Base-by-base conservation (phyloP, 805 yeast genomes). In the Zygoascus biomembranicola region DNA sequence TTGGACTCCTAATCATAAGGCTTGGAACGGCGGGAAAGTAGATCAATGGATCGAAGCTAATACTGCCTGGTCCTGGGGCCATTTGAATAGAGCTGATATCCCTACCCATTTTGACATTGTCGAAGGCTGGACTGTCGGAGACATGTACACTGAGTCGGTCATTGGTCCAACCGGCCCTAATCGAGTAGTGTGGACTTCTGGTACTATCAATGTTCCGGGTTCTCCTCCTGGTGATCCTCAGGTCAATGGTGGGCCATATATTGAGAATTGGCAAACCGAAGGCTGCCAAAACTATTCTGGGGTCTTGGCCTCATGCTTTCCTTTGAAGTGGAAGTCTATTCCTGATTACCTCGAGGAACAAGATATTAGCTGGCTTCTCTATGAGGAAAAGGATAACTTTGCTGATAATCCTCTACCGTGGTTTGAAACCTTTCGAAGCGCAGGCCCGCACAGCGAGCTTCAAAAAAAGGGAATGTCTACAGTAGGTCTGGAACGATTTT, bases 81-180 rank as follows among this genome's bases (percentile, higher is more conserved):
- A 57, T 49, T 53, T 41, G 23, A 45, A 41, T 5, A 57, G 64
- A 32, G 41, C 42, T 11, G 64, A 61, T 50, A 23, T 58, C 13
- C 64, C 62, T 4, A 57, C 61, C 18, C 64, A 60, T 39, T 61
- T 52, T 32, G 55, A 47, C 8, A 53, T 61, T 35, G 62, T 55
- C 18, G 64, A 61, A 20, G 57, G 55, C 11, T 61, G 58, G 57
- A 52, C 62, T 9, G 48, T 61, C 20, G 63, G 51, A n/a, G 64
- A 61, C 47, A 61, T 61, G 64, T 60, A 60, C 51, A 14, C 58
- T 10, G 64, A 61, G 49, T 49, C 59, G 39, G 59, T 61, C 20
- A 59, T 61, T 39, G 65, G 59, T 14, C 60, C 65, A 13, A 61
- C 65, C 28, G 55, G 53, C 26, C 63, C 65, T 20, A 59, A 59